These are phyloP conservation scores for Tylopilus rubrobrunneus DNA, from an alignment of 768 basidiomycete genomes.

Conservation along the genomic window DNA sequence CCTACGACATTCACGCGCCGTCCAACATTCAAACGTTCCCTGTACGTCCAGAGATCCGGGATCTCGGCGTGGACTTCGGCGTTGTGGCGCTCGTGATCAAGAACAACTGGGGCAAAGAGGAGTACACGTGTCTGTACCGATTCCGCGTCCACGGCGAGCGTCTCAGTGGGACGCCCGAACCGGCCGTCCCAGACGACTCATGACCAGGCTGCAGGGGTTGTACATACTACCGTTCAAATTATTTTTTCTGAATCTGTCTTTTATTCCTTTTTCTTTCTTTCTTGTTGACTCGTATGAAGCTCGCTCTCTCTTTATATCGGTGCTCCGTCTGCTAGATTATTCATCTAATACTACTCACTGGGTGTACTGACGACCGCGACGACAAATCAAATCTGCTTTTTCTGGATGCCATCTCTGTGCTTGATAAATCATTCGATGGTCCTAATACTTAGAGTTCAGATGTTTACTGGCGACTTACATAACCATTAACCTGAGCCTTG, in stretches of 20 bases:
- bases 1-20: constrained; percentile 52
- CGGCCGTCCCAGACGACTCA: constrained; percentile 27
- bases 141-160: constrained; percentile 73
- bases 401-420: too few species aligned
- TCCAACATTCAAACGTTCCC: constrained; percentile 77
- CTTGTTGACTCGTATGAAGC: background rate
- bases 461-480: too few species aligned
- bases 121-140: constrained; percentile 87
- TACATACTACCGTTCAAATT: constrained; percentile 12
- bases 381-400: constrained; percentile 16
- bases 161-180: constrained; percentile 39
- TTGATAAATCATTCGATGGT: too few species aligned
- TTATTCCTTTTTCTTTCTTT: background rate
- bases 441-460: too few species aligned
- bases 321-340: constrained; percentile 20
- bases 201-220: constrained; percentile 5
- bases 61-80: constrained; percentile 78
- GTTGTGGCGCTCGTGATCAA: constrained; percentile 76
- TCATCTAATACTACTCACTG: constrained; percentile 17
- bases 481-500: too few species aligned
- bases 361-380: constrained; percentile 23
- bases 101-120: constrained; percentile 82
- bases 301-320: constrained; percentile 3
- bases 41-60: constrained; percentile 61
- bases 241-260: background rate